phyloP scores from a whole-genome alignment of 2,329 filamentous ascomycete genomes.

The Fusarium sp. region DNA sequence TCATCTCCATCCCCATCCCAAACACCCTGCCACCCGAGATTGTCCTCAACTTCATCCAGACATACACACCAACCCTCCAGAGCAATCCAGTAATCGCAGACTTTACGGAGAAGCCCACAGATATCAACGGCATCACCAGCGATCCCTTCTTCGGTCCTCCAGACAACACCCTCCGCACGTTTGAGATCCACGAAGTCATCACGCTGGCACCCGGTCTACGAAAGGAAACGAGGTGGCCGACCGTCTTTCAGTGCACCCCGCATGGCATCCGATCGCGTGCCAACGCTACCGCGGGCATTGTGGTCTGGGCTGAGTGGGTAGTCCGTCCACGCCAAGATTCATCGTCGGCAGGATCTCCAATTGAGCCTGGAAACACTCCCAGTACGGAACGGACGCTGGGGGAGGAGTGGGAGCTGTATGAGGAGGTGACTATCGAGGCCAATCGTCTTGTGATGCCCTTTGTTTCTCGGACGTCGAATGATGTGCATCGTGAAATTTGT shows the following conservation, averaged over 20 bases:
- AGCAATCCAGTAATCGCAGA: constrained; percentile 20
- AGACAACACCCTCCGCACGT: constrained; percentile 19
- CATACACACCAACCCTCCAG: constrained; percentile 20
- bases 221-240: constrained; percentile 23
- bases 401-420: constrained; percentile 32
- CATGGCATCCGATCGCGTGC: constrained; percentile 27
- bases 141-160: constrained; percentile 29
- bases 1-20: constrained; percentile 29
- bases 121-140: constrained; percentile 4
- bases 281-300: constrained; percentile 21
- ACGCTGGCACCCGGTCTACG: constrained; percentile 14
- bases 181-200: constrained; percentile 3
- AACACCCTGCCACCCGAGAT: constrained; percentile 27
- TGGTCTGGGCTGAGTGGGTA: constrained; percentile 26
- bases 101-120: constrained; percentile 17
- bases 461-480: constrained; percentile 19
- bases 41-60: constrained; percentile 30
- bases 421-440: constrained; percentile 23
- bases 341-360: neutral
- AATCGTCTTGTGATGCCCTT: constrained; percentile 32
- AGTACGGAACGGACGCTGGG: constrained; percentile 11
- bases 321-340: constrained; percentile 19
- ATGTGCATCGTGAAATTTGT: constrained; percentile 16
- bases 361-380: neutral
- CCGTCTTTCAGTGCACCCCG: constrained; percentile 23